These are phyloP conservation scores for Artemisia argyi DNA, from an alignment of 129 eudicot genomes.

Conservation along the genomic window DNA sequence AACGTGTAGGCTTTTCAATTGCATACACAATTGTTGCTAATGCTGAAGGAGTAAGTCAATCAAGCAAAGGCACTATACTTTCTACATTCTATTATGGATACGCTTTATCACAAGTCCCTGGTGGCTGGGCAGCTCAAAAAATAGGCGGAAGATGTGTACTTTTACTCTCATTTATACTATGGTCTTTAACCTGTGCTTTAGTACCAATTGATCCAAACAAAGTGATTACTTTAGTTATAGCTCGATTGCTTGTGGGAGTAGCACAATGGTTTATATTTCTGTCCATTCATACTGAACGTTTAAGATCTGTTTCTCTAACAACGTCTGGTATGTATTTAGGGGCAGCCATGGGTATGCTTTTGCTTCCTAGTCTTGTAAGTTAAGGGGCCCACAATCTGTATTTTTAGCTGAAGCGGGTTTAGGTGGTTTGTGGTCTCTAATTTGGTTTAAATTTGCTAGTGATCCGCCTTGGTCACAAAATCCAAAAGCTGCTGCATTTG, in stretches of 20 bases:
- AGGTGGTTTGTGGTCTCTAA: constrained; percentile 80
- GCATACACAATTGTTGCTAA: constrained; percentile 96
- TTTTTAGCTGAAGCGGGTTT: constrained; percentile 78
- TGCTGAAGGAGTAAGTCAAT: constrained; percentile 82
- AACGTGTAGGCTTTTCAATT: constrained; percentile 90
- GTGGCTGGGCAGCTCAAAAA: constrained; percentile 95
- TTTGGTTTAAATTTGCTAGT: constrained; percentile 74
- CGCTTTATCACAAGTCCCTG: constrained; percentile 95
- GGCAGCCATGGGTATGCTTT: constrained; percentile 87
- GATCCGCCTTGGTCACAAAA: constrained; percentile 94
- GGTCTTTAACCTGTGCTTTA: constrained; percentile 91
- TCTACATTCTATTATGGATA: constrained; percentile 92
- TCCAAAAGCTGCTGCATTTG: constrained; percentile 90
- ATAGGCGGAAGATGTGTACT: constrained; percentile 94
- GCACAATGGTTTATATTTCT: constrained; percentile 95
- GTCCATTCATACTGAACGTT: constrained; percentile 92
- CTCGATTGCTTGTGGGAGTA: constrained; percentile 89
- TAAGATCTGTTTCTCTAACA: constrained; percentile 92
- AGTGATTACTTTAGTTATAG: constrained; percentile 53
- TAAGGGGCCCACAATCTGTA: constrained; percentile 84
- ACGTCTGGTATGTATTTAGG: constrained; percentile 98
- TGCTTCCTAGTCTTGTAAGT: constrained; percentile 79
- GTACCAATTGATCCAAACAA: constrained; percentile 84
- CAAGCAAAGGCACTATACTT: constrained; percentile 87
- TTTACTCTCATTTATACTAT: constrained; percentile 74